phyloP scores from a whole-genome alignment of 2,329 filamentous ascomycete genomes.

The Aureobasidium vineae region DNA sequence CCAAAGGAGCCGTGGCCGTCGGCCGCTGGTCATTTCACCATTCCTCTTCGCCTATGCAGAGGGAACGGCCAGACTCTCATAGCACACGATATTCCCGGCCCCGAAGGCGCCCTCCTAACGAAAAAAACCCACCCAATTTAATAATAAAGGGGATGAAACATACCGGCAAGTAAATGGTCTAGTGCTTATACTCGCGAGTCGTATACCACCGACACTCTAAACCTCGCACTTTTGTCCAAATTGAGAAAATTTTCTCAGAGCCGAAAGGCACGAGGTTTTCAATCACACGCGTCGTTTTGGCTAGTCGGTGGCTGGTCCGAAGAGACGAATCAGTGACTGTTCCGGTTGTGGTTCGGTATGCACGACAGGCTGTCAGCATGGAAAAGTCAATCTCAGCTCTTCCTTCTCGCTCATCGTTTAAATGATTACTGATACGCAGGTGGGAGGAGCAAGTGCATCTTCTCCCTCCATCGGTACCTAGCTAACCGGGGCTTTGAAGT shows the following conservation, averaged over 20 bases:
- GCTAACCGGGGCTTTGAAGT: neutral
- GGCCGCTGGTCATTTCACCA: neutral
- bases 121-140: no score
- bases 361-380: neutral
- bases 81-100: neutral
- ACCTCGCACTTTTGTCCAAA: constrained; percentile 3
- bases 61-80: neutral
- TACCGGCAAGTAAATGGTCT: neutral
- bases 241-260: neutral
- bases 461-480: neutral
- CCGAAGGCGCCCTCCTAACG: no score
- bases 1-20: neutral
- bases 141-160: no score
- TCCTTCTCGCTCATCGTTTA: neutral
- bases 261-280: neutral
- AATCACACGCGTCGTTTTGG: neutral
- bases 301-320: neutral
- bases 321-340: neutral
- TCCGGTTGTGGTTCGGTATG: neutral
- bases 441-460: neutral
- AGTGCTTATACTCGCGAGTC: neutral
- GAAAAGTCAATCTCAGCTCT: neutral
- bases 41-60: neutral
- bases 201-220: neutral
- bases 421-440: neutral